Percentiles rank a stretch among this genome's conserved stretches.
These are phyloP conservation scores for Malassezia vespertilionis DNA, from an alignment of 1,284 basidiomycete species.

Conservation along the genomic window DNA sequence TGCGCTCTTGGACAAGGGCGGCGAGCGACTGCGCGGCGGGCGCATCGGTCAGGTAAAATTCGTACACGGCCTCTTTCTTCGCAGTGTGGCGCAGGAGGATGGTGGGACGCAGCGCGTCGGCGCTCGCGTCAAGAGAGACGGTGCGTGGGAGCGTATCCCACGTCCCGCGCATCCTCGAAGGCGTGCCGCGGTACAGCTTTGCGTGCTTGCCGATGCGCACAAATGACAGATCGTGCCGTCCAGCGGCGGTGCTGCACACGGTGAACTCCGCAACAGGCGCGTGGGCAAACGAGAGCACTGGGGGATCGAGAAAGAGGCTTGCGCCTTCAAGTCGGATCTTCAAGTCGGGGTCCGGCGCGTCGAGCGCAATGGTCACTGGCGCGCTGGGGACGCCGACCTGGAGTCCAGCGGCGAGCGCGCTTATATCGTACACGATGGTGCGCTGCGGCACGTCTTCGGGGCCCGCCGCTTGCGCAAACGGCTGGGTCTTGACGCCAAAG, in stretches of 20 bases:
- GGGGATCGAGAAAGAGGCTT: constrained; percentile 36
- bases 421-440: constrained; percentile 22
- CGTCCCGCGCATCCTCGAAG: neutral
- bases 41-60: constrained; percentile 8
- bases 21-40: neutral
- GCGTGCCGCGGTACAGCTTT: constrained; percentile 20
- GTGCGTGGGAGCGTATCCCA: constrained; percentile 6
- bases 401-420: constrained; percentile 25
- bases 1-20: constrained; percentile 2
- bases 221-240: constrained; percentile 31
- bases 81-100: neutral
- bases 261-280: constrained; percentile 29
- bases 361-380: constrained; percentile 33
- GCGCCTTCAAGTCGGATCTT: constrained; percentile 35
- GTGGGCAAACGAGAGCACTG: constrained; percentile 29
- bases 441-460: constrained; percentile 21
- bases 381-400: constrained; percentile 31
- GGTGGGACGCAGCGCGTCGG: constrained; percentile 2
- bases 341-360: constrained; percentile 33
- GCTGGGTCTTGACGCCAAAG: constrained; percentile 26
- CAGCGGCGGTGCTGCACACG: constrained; percentile 30
- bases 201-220: constrained; percentile 34
- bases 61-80: neutral
- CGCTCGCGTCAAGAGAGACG: neutral
- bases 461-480: constrained; percentile 25